phyloP scores from a whole-genome alignment of 1,139 yeast species.

The Scheffersomyces segobiensis region DNA sequence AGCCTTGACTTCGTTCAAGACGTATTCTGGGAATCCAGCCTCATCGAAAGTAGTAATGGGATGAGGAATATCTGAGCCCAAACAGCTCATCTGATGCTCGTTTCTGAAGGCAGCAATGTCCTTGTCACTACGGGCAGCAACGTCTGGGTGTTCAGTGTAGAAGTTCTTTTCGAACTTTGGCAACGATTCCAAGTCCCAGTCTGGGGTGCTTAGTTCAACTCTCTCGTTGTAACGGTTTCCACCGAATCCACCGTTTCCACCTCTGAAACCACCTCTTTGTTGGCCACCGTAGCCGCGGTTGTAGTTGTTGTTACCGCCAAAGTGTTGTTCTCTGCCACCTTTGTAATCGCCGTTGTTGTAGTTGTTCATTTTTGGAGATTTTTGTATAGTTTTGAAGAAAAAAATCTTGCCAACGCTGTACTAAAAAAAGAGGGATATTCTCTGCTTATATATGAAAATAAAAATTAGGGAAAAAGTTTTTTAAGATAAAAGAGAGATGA shows the following conservation, averaged over 20 bases:
- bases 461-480: background rate
- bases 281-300: constrained; percentile 30
- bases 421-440: background rate
- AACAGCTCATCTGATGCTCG: constrained; percentile 80
- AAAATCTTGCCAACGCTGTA: background rate
- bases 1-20: constrained; percentile 80
- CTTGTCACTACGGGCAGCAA: constrained; percentile 67
- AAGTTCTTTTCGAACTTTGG: constrained; percentile 96
- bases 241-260: constrained; percentile 29
- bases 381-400: background rate
- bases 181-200: constrained; percentile 74
- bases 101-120: constrained; percentile 78
- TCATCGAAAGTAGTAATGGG: constrained; percentile 93
- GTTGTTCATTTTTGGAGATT: background rate
- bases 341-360: constrained; percentile 28
- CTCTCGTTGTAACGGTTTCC: constrained; percentile 36
- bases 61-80: constrained; percentile 86
- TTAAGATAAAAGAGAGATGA: background rate
- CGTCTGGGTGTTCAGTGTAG: constrained; percentile 81
- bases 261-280: constrained; percentile 38
- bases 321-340: constrained; percentile 25
- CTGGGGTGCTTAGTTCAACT: constrained; percentile 65
- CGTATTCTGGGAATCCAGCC: constrained; percentile 96
- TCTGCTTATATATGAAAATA: background rate
- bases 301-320: constrained; percentile 29